Evolutionary conservation across 306 rosid genomes (phyloP).

Genomic region (Trifolium fragiferum): DNA sequence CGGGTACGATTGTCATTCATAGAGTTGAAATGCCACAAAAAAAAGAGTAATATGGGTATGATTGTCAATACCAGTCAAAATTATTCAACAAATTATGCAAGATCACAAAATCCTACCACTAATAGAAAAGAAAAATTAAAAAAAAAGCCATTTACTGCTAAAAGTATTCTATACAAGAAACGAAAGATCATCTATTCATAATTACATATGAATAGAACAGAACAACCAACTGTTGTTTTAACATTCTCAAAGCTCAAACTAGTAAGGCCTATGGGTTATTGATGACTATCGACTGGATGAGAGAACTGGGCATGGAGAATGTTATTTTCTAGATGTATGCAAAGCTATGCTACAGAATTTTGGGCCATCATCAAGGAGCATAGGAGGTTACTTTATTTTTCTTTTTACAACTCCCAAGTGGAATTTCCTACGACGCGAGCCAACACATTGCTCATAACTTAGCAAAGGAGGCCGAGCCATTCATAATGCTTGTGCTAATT

Average conservation of each 20-base stretch:
- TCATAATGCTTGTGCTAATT: not conserved
- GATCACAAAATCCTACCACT: conserved; percentile 19
- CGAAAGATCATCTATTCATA: no score
- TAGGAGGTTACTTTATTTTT: not conserved
- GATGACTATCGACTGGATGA: not conserved
- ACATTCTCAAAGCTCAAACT: not conserved
- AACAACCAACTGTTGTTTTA: conserved; percentile 6
- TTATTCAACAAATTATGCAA: conserved; percentile 19
- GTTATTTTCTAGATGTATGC: not conserved
- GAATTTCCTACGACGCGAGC: not conserved
- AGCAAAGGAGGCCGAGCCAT: not conserved
- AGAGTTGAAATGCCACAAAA: no score
- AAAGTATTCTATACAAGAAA: conserved; percentile 2
- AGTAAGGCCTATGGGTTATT: not conserved
- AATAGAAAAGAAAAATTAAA: not conserved
- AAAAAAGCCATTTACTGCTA: conserved; percentile 1
- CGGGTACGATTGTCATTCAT: not conserved
- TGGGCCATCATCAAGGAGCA: not conserved
- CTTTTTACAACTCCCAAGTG: not conserved
- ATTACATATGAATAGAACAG: conserved; percentile 6
- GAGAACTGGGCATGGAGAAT: not conserved
- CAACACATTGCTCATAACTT: not conserved
- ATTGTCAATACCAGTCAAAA: not conserved
- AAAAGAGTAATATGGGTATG: not conserved
- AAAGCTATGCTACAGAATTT: not conserved